Conservation (phyloP, 2,329 filamentous ascomycete genomes). For the Fusarium falciforme region DNA sequence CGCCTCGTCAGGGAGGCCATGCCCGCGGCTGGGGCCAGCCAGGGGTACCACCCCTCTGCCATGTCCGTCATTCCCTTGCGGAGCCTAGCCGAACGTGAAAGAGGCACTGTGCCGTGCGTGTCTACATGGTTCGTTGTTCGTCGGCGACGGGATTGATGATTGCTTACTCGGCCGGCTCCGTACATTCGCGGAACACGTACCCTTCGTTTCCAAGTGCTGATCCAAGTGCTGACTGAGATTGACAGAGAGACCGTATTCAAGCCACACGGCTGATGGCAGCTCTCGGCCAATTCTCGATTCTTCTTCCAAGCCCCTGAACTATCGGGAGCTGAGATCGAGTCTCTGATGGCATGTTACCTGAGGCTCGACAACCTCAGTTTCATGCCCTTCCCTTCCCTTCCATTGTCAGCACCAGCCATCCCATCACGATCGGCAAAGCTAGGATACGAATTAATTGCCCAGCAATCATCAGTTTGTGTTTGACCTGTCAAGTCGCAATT, state of each 20-base stretch:
- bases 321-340: not conserved
- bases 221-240: slow-evolving; percentile 22
- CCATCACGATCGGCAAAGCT: slow-evolving; percentile 13
- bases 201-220: slow-evolving; percentile 17
- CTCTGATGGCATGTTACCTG: not conserved
- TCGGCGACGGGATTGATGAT: not conserved
- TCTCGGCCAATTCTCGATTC: not conserved
- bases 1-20: slow-evolving; percentile 22
- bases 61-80: slow-evolving; percentile 29
- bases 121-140: not conserved
- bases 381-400: not conserved
- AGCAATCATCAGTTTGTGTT: slow-evolving; percentile 6
- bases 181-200: not conserved
- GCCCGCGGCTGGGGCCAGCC: slow-evolving; percentile 12
- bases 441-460: not conserved
- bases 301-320: slow-evolving; percentile 2
- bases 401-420: not conserved
- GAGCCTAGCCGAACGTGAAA: slow-evolving; percentile 18
- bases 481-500: slow-evolving; percentile 20
- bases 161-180: slow-evolving; percentile 39
- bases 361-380: not conserved
- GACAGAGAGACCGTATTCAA: slow-evolving; percentile 13
- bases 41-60: slow-evolving; percentile 28
- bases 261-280: slow-evolving; percentile 8
- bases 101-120: slow-evolving; percentile 20